These are phyloP conservation scores for Hansfordia pulvinata DNA, from an alignment of 2,329 filamentous ascomycete species.

Conservation along the genomic window DNA sequence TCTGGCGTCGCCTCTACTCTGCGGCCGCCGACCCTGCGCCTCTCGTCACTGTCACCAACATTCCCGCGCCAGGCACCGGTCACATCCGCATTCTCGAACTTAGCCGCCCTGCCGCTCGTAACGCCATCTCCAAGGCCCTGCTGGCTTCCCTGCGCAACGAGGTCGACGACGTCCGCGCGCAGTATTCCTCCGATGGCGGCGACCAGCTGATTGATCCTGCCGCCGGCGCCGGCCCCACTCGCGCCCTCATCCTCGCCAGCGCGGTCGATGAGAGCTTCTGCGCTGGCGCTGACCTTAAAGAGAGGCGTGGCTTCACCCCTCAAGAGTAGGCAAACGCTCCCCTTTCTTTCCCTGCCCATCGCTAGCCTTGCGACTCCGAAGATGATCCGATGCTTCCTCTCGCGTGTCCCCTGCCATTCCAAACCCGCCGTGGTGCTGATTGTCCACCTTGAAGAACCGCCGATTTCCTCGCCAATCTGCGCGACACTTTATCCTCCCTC, in stretches of 20 bases:
- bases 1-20: too few relatives aligned
- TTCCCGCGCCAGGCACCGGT: conserved; percentile 67
- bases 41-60: conserved; percentile 55
- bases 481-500: conserved; percentile 61
- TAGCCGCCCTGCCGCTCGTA: conserved; percentile 73
- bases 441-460: conserved; percentile 45
- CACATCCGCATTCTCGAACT: conserved; percentile 81
- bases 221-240: conserved; percentile 43
- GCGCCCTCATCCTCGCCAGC: conserved; percentile 73
- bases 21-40: conserved; percentile 33
- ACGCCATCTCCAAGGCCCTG: conserved; percentile 75
- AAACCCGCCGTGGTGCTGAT: too few relatives aligned
- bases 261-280: conserved; percentile 83
- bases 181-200: conserved; percentile 43
- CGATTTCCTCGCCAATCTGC: conserved; percentile 65
- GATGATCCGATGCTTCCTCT: too few relatives aligned
- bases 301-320: conserved; percentile 60
- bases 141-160: conserved; percentile 59
- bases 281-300: conserved; percentile 88
- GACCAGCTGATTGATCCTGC: conserved; percentile 33
- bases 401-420: too few relatives aligned
- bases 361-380: too few relatives aligned
- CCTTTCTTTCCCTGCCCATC: neutral
- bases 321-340: conserved; percentile 49
- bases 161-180: conserved; percentile 55